Evolutionary conservation across 2,329 filamentous ascomycete species (phyloP).

Genomic region (Spiromastix sp.): DNA sequence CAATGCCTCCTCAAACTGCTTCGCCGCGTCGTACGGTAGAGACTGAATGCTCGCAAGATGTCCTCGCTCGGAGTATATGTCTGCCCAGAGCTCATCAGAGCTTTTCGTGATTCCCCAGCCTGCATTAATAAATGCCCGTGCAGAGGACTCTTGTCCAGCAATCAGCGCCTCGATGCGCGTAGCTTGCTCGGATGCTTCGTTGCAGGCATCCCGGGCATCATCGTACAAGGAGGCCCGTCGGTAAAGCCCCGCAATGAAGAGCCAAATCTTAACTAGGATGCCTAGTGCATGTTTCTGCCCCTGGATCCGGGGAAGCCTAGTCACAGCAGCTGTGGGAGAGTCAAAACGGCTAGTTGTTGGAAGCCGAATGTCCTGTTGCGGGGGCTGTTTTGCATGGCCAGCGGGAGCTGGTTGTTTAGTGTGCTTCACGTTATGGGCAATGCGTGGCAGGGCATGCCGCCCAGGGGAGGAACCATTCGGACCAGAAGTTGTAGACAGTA

Average conservation of each 20-base stretch:
- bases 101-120: slow-evolving; percentile 75
- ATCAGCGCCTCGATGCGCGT: slow-evolving; percentile 59
- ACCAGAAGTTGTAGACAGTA: slow-evolving; percentile 2
- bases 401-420: slow-evolving; percentile 23
- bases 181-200: slow-evolving; percentile 71
- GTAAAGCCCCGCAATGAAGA: slow-evolving; percentile 83
- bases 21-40: slow-evolving; percentile 57
- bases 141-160: slow-evolving; percentile 50
- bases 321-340: slow-evolving; percentile 31
- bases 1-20: slow-evolving; percentile 72
- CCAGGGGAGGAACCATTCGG: slow-evolving; percentile 4
- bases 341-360: slow-evolving; percentile 27
- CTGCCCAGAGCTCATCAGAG: slow-evolving; percentile 73
- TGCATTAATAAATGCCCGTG: slow-evolving; percentile 50
- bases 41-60: slow-evolving; percentile 53
- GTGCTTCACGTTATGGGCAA: slow-evolving; percentile 29
- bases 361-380: slow-evolving; percentile 29
- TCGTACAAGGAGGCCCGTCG: slow-evolving; percentile 68
- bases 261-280: slow-evolving; percentile 70
- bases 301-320: slow-evolving; percentile 41
- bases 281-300: slow-evolving; percentile 46
- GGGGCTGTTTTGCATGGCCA: slow-evolving; percentile 34
- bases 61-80: slow-evolving; percentile 71
- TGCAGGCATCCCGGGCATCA: slow-evolving; percentile 67
- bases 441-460: slow-evolving; percentile 20